phyloP scores from a whole-genome alignment of 106 monocot species.

The Phalaenopsis aphrodite region DNA sequence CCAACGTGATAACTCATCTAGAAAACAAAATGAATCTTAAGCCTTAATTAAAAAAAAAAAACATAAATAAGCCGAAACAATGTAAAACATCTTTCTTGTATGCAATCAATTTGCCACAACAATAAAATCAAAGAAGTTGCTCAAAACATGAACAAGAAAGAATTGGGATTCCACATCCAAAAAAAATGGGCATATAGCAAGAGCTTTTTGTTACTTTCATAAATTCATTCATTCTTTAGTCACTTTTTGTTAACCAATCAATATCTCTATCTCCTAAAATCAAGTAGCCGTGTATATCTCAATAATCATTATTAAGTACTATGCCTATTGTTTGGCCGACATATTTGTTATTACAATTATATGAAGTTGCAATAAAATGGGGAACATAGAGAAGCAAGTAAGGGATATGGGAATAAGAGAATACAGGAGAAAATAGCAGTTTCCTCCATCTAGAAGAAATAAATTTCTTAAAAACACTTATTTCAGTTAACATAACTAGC shows the following conservation, averaged over 20 bases:
- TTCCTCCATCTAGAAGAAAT: neutral
- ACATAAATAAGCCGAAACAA: neutral
- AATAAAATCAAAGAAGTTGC: neutral
- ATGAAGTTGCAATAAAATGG: neutral
- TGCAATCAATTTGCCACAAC: neutral
- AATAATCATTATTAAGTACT: neutral
- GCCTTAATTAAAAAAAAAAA: neutral
- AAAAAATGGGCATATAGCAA: neutral
- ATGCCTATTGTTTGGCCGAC: neutral
- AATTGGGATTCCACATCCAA: neutral
- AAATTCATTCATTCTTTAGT: neutral
- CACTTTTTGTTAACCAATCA: neutral
- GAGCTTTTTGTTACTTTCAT: neutral
- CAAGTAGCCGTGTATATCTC: neutral
- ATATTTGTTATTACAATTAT: neutral
- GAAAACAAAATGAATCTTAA: neutral
- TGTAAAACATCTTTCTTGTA: neutral
- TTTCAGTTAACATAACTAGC: neutral
- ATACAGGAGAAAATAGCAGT: neutral
- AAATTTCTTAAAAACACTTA: neutral
- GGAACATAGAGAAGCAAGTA: neutral
- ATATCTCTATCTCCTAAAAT: neutral
- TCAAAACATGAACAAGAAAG: neutral
- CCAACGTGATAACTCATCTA: neutral
- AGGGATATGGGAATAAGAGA: neutral